Evolutionary conservation across 2,329 filamentous ascomycete species (phyloP).

Genomic region (Paraphaeosphaeria minitans): DNA sequence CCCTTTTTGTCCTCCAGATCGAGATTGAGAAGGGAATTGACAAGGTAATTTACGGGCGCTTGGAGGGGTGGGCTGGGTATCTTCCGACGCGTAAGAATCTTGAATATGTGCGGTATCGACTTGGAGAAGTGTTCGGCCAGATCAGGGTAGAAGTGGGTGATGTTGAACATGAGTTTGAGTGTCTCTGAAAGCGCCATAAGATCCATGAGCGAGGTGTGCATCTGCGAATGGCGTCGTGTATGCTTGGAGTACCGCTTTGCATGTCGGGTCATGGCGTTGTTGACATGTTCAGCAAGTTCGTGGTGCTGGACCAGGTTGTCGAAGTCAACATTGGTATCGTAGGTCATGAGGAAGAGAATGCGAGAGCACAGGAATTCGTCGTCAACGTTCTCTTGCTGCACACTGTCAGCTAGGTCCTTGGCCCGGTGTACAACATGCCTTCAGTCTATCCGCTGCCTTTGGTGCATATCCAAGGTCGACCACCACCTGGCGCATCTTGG

Average conservation of each 20-base stretch:
- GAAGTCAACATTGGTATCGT: constrained; percentile 73
- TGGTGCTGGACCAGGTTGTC: constrained; percentile 68
- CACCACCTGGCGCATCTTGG: constrained; percentile 71
- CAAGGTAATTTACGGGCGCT: constrained; percentile 69
- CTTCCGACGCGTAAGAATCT: constrained; percentile 68
- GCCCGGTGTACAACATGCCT: constrained; percentile 46
- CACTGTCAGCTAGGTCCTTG: constrained; percentile 10
- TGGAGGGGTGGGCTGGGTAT: constrained; percentile 71
- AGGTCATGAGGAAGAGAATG: constrained; percentile 80
- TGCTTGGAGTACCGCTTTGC: constrained; percentile 51
- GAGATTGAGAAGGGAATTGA: constrained; percentile 83
- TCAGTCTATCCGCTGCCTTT: constrained; percentile 72
- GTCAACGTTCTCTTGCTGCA: constrained; percentile 70
- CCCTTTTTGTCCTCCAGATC: constrained; percentile 62
- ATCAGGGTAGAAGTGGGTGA: constrained; percentile 74
- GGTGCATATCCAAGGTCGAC: constrained; percentile 71
- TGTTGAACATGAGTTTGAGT: constrained; percentile 86
- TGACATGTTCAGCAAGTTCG: constrained; percentile 70
- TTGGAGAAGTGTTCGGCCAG: constrained; percentile 66
- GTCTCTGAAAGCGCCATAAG: constrained; percentile 83
- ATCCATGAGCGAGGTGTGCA: constrained; percentile 63
- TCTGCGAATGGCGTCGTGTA: constrained; percentile 26
- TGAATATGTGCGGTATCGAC: constrained; percentile 71
- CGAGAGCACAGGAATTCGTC: constrained; percentile 86
- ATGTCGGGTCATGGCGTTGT: constrained; percentile 73